These are phyloP conservation scores for Lepiota subincarnata DNA, from an alignment of 768 basidiomycete genomes.

Conservation along the genomic window DNA sequence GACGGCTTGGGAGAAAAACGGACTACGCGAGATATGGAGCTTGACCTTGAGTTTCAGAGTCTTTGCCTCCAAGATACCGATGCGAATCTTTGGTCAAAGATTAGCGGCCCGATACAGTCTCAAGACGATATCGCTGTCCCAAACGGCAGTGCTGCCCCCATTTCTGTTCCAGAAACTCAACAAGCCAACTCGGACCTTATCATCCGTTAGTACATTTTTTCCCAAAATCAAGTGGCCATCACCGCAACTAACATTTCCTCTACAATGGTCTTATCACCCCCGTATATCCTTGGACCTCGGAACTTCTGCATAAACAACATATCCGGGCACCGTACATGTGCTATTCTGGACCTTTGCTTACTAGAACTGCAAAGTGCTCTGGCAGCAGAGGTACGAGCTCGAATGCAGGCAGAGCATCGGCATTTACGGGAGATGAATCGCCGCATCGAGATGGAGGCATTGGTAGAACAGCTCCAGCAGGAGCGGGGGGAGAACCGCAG, in stretches of 20 bases:
- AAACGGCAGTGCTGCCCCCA: not conserved
- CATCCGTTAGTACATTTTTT: constrained; percentile 2
- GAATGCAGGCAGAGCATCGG: constrained; percentile 5
- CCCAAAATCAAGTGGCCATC: not conserved
- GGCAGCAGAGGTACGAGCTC: constrained; percentile 2
- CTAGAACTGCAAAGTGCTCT: constrained; percentile 6
- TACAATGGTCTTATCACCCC: no score
- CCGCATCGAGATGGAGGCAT: constrained; percentile 10
- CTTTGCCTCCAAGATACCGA: not conserved
- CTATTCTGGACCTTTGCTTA: not conserved
- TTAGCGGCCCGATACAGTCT: not conserved
- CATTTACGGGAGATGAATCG: constrained; percentile 8
- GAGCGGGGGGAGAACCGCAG: constrained; percentile 6
- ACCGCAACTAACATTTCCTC: not conserved
- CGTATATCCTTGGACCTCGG: no score
- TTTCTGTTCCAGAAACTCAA: not conserved
- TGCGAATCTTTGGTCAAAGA: not conserved
- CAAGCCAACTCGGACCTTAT: not conserved
- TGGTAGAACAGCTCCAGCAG: constrained; percentile 8
- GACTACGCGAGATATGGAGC: not conserved
- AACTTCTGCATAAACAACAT: no score
- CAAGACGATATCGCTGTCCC: not conserved
- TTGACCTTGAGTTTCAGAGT: constrained; percentile 7
- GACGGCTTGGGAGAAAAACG: not conserved
- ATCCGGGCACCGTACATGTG: no score